These are phyloP conservation scores for Tuber melanosporum DNA, from an alignment of 495 filamentous ascomycete genomes.

Conservation along the genomic window DNA sequence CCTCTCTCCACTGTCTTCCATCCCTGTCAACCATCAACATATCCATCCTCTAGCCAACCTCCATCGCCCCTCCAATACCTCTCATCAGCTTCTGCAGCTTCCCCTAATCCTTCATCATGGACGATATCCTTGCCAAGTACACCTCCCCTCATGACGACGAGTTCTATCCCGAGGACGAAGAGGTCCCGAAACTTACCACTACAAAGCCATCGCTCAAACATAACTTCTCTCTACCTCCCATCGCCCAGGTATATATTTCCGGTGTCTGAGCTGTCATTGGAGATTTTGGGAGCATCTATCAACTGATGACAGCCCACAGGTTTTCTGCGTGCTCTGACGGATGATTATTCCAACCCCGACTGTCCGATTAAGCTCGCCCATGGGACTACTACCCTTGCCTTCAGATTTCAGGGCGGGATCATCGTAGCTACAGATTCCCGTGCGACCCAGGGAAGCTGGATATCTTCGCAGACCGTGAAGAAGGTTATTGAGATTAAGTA, in stretches of 20 bases:
- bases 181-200: conserved; percentile 48
- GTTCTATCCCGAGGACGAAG: conserved; percentile 55
- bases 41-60: conserved; percentile 7
- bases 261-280: conserved; percentile 1
- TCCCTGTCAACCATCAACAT: neutral
- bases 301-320: conserved; percentile 46
- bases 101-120: conserved; percentile 55
- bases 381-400: conserved; percentile 96
- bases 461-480: conserved; percentile 98
- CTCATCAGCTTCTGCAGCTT: neutral
- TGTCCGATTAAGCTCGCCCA: conserved; percentile 99
- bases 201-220: conserved; percentile 65
- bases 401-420: conserved; percentile 95
- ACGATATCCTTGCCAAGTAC: conserved; percentile 87
- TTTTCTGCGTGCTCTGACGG: conserved; percentile 93
- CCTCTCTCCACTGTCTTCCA: conserved; percentile 9
- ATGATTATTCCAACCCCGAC: conserved; percentile 91
- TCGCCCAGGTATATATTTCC: conserved; percentile 65
- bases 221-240: conserved; percentile 89
- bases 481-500: conserved; percentile 96
- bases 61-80: conserved; percentile 9
- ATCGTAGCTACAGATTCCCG: conserved; percentile 96
- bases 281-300: conserved; percentile 1
- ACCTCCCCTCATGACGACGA: conserved; percentile 57
- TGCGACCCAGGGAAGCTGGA: conserved; percentile 96